Base-by-base conservation (phyloP, 2,329 filamentous ascomycete species). In the Aspergillus japonicus region DNA sequence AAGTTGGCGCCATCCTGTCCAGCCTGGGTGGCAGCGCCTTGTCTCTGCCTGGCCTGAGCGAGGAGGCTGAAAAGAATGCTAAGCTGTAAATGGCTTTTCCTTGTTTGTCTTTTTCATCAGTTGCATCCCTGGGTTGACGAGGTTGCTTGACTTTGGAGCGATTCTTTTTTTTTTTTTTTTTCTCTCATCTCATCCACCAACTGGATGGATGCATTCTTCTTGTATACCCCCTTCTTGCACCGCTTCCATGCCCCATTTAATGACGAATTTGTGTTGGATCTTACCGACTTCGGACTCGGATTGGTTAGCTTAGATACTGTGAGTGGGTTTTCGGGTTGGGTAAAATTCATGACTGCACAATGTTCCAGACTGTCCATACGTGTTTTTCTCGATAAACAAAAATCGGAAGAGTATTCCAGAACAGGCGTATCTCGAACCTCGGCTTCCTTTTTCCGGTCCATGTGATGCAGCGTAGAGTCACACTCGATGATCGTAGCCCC, bases 1-100 rank as follows among this genome's bases (percentile, higher is more conserved):
- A 81, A 65, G 77, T 81, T 49, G 77, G 77, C 35, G 71, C 75
- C 53, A 68, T 79, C 47, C 71, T 78, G 23, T 77, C 76, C 52
- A 74, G 68, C 51, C 65, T 75, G 59, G 70, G 71, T 23, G 65
- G 66, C 42, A 31, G 26, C 42, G 54, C 29, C 66, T 26, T 64
- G 62, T 11, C 64, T 66, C 47, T 69, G 55, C 70, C 64, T 51
- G 69, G 69, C 19, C 50, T 58, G 26, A 54, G 44, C 21, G 66
- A 72, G n/a, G 72, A 70, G 12, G 66, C 68, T n/a, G 70, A 71
- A 50, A 66, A 69, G 59, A 70, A 70, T 62, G 63, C 72, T 48
- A 74, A 74, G 69, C 63, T 75, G 71, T 75, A 74, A 73, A 64
- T 33, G 49, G 55, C 51, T 55, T 54, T 44, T 42, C 47, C 44